These are phyloP conservation scores for Cyclostephanos tholiformis DNA, from an alignment of 108 stramenopile genomes.

Conservation along the genomic window DNA sequence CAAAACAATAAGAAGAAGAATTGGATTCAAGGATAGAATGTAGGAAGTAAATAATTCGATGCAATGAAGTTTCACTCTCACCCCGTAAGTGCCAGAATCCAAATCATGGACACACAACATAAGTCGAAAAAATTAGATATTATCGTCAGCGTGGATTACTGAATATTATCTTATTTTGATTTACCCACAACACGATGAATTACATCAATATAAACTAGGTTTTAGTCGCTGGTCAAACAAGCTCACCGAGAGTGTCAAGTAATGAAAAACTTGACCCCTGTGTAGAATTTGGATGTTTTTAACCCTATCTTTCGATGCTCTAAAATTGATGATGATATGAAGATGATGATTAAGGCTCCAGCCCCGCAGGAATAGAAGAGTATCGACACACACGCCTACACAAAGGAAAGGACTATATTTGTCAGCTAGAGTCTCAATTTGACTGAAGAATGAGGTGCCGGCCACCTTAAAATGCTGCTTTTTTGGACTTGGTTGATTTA, in stretches of 20 bases:
- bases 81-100: too few species aligned
- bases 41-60: too few species aligned
- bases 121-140: too few species aligned
- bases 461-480: not conserved
- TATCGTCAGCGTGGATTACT: not conserved
- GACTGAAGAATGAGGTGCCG: not conserved
- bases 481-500: constrained; percentile 6
- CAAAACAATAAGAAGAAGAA: too few species aligned
- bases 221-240: not conserved
- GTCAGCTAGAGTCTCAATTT: not conserved
- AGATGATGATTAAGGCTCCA: not conserved
- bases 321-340: constrained; percentile 11
- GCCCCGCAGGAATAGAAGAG: constrained; percentile 2
- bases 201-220: not conserved
- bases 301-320: not conserved
- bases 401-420: not conserved
- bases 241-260: not conserved
- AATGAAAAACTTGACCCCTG: not conserved
- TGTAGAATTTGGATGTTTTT: not conserved
- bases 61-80: too few species aligned
- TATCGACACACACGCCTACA: not conserved
- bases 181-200: not conserved
- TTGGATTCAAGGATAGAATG: too few species aligned
- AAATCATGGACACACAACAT: too few species aligned
- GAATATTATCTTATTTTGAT: not conserved